Evolutionary conservation across 768 basidiomycete species (phyloP).

Genomic region (Mycena maculata): DNA sequence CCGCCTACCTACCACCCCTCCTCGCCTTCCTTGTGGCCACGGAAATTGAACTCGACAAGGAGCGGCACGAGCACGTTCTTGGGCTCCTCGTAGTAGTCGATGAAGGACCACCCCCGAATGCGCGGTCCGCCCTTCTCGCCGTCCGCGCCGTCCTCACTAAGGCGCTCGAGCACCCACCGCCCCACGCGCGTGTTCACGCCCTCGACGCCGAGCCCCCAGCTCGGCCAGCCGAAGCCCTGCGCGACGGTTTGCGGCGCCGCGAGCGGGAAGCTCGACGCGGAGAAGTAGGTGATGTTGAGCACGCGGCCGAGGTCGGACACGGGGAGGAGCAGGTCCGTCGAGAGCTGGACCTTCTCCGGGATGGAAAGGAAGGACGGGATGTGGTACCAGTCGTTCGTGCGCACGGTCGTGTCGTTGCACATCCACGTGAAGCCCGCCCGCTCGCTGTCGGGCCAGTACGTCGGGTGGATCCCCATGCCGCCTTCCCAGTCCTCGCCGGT

Average conservation of each 20-base stretch:
- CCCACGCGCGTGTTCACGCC: conserved; percentile 86
- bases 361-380: conserved; percentile 85
- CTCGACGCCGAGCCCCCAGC: conserved; percentile 80
- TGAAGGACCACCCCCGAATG: conserved; percentile 79
- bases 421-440: conserved; percentile 84
- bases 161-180: conserved; percentile 72
- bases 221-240: conserved; percentile 86
- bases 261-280: conserved; percentile 84
- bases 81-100: conserved; percentile 81
- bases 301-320: conserved; percentile 51
- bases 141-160: conserved; percentile 46
- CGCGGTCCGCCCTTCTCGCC: conserved; percentile 49
- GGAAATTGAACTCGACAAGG: conserved; percentile 83
- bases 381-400: conserved; percentile 91
- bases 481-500: conserved; percentile 76
- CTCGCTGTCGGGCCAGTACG: conserved; percentile 84
- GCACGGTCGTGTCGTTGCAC: conserved; percentile 74
- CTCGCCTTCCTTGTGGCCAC: conserved; percentile 56
- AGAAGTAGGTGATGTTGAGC: conserved; percentile 83
- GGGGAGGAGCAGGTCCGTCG: conserved; percentile 65
- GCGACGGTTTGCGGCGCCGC: conserved; percentile 83
- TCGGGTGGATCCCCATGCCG: conserved; percentile 89
- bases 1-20: conserved; percentile 52
- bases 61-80: conserved; percentile 68
- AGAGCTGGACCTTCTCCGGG: conserved; percentile 79